These are phyloP conservation scores for Seminavis robusta DNA, from an alignment of 108 stramenopile genomes.

Conservation along the genomic window DNA sequence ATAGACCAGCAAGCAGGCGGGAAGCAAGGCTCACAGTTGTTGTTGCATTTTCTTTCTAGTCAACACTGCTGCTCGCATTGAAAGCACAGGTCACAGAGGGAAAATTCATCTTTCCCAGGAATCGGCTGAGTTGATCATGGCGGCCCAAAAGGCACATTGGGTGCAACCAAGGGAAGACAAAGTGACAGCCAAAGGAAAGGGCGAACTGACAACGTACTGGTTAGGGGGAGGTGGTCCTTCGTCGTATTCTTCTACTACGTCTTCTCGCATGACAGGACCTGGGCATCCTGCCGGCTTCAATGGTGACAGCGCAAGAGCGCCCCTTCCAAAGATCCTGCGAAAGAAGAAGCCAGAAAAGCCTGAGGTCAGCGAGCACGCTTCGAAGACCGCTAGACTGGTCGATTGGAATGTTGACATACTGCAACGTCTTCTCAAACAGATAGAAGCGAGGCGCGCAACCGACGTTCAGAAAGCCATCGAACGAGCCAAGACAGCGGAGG, in stretches of 20 bases:
- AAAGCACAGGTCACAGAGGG: constrained; percentile 30
- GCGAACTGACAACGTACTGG: constrained; percentile 49
- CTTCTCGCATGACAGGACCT: too few relatives aligned
- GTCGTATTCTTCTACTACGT: too few relatives aligned
- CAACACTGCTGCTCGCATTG: constrained; percentile 51
- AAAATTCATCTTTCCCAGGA: constrained; percentile 40
- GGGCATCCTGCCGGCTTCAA: too few relatives aligned
- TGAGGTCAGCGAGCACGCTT: too few relatives aligned
- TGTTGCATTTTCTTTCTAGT: too few relatives aligned
- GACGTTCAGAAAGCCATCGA: background rate
- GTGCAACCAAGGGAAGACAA: constrained; percentile 24
- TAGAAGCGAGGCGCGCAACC: background rate
- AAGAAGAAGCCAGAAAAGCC: too few relatives aligned
- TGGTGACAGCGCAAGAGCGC: too few relatives aligned
- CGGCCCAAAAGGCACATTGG: constrained; percentile 30
- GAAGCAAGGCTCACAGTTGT: too few relatives aligned
- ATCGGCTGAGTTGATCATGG: constrained; percentile 32
- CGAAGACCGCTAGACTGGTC: background rate
- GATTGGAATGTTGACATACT: constrained; percentile 18
- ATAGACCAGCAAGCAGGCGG: too few relatives aligned
- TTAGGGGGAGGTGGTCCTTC: background rate
- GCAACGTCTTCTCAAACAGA: background rate
- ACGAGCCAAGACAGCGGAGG: background rate
- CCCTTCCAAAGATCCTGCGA: too few relatives aligned
- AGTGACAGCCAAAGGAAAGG: constrained; percentile 57